Evolutionary conservation across 768 basidiomycete genomes (phyloP), one percentile per base, ranked within the genome.

Genomic region (Fistulinella prunicolor): DNA sequence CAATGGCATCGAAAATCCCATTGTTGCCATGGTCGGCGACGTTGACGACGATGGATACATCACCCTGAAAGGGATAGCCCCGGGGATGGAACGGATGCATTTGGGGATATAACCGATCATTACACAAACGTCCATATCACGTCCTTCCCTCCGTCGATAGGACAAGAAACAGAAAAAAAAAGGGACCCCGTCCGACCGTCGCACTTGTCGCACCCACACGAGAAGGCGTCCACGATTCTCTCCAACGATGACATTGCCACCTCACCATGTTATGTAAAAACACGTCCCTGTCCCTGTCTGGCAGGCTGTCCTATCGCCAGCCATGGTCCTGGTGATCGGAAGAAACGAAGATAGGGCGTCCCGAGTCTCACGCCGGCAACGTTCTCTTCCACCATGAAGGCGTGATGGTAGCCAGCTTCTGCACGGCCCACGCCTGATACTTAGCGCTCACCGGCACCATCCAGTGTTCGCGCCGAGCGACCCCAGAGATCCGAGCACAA

Each of bases 1-100:
- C 29, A 17, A 56, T 29, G n/a, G 0, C 19, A 35, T 7, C 19
- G 39, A 37, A 41, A 34, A 37, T 41, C 38, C 10, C 43, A 42
- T 3, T 20, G 53, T 56, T 44, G 34, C 55, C 53, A 56, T 55
- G 55, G 48, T 14, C 13, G 13, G 26, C 26, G 6, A 6, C 6
- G 6, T 28, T 28, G 26, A 6, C 10, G 26, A n/a, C 10, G 26
- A 32, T 14, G 13, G 30, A 3, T 14, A 6, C 30, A 32, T 32
- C 30, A 32, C 30, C 30, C 30, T 9, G 7, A 32, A 14, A 12
- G 30, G 30, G 13, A 32, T 32, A 32, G 13, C 30, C 30, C 13
- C 30, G 30, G 30, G 30, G 30, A 9, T 32, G 30, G 30, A 32
- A 32, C 30, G 30, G 30, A 32, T 12, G n/a, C n/a, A n/a, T n/a